Evolutionary conservation across 306 rosid species (phyloP).

Genomic region (Dryas octopetala): DNA sequence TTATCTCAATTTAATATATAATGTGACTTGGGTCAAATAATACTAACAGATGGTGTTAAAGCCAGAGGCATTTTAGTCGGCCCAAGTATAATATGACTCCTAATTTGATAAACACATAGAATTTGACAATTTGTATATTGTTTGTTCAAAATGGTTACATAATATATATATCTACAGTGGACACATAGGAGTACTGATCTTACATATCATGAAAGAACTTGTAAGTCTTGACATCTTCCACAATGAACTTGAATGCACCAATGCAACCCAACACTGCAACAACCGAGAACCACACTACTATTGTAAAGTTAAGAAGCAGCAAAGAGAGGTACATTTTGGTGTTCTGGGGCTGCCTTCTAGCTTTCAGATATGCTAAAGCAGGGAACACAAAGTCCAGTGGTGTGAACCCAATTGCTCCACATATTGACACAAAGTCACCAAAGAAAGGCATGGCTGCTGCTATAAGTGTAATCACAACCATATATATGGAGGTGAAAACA

Average conservation of each 20-base stretch:
- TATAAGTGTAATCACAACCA: conserved; percentile 53
- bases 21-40: no score
- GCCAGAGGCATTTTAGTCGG: no score
- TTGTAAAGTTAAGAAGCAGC: conserved; percentile 50
- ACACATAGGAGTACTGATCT: not conserved
- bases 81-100: no score
- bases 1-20: no score
- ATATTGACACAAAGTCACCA: conserved; percentile 69
- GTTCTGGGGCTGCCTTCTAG: conserved; percentile 34
- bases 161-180: not conserved
- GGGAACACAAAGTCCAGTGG: conserved; percentile 75
- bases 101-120: no score
- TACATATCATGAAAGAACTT: conserved; percentile 70
- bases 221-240: conserved; percentile 56
- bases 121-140: not conserved
- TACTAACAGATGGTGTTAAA: no score
- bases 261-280: conserved; percentile 74
- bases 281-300: conserved; percentile 60
- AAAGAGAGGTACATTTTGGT: conserved; percentile 34
- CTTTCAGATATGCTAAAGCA: conserved; percentile 70
- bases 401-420: conserved; percentile 78
- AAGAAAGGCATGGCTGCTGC: conserved; percentile 81
- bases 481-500: conserved; percentile 43
- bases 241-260: conserved; percentile 63
- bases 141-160: not conserved